phyloP scores from a whole-genome alignment of 73 alveolate species.

The Paramecium pentaurelia region DNA sequence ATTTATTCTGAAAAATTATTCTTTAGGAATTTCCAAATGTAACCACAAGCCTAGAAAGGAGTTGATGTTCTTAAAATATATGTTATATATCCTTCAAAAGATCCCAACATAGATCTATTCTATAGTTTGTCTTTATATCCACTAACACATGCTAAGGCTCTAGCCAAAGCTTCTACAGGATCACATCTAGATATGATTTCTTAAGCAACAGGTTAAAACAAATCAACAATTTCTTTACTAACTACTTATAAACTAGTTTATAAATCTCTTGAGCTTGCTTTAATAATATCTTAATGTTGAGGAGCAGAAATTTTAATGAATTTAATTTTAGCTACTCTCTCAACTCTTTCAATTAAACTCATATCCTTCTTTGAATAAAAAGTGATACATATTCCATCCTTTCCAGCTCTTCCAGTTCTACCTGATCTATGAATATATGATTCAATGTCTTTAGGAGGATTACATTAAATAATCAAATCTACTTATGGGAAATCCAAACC shows the following conservation, averaged over 20 bases:
- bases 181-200: slow-evolving; percentile 64
- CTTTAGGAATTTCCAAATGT: slow-evolving; percentile 54
- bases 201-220: slow-evolving; percentile 88
- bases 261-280: slow-evolving; percentile 86
- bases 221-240: slow-evolving; percentile 79
- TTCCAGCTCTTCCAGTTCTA: slow-evolving; percentile 97
- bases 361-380: slow-evolving; percentile 86
- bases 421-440: slow-evolving; percentile 98
- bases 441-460: slow-evolving; percentile 98
- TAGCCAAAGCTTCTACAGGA: slow-evolving; percentile 68
- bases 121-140: slow-evolving; percentile 76
- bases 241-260: slow-evolving; percentile 76
- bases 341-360: slow-evolving; percentile 77
- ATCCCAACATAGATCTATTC: slow-evolving; percentile 75
- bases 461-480: slow-evolving; percentile 91
- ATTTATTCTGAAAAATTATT: slow-evolving; percentile 41
- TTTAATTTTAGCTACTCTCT: slow-evolving; percentile 86
- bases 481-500: slow-evolving; percentile 98
- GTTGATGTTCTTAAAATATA: slow-evolving; percentile 16
- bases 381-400: slow-evolving; percentile 92
- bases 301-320: slow-evolving; percentile 92
- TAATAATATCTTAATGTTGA: slow-evolving; percentile 87
- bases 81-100: slow-evolving; percentile 74
- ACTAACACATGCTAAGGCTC: slow-evolving; percentile 75
- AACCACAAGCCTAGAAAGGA: slow-evolving; percentile 46